phyloP scores from a whole-genome alignment of 108 stramenopile species.

The Nannochloropsis gaditana region DNA sequence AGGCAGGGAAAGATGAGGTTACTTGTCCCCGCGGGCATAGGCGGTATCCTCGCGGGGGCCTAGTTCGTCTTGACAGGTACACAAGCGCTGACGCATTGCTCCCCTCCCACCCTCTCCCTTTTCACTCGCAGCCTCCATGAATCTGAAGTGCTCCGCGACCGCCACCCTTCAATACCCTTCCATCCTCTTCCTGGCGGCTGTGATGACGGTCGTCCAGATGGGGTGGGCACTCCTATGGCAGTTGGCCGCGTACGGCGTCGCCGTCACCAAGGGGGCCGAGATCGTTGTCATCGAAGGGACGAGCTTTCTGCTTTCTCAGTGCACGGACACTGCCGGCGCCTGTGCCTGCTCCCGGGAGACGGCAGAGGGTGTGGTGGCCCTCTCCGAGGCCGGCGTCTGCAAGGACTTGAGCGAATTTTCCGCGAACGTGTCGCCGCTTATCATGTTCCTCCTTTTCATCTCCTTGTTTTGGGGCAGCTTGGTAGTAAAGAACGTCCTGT shows the following conservation, averaged over 20 bases:
- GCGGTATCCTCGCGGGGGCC: no score
- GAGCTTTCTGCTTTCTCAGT: background rate
- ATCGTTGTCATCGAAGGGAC: conserved; percentile 1
- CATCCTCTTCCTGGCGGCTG: background rate
- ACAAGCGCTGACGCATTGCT: background rate
- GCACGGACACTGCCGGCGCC: conserved; percentile 22
- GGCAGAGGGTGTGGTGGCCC: background rate
- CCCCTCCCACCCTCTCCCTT: background rate
- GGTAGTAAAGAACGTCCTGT: conserved; percentile 29
- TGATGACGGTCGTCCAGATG: conserved; percentile 27
- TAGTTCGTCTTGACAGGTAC: no score
- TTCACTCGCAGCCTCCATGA: conserved; percentile 22
- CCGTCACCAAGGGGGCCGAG: conserved; percentile 8
- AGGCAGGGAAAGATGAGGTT: background rate
- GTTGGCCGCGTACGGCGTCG: background rate
- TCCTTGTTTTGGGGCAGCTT: conserved; percentile 35
- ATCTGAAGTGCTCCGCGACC: conserved; percentile 13
- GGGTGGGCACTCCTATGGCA: background rate
- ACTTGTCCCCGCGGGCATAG: background rate
- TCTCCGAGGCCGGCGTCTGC: background rate
- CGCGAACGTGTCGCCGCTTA: background rate
- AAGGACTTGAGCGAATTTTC: conserved; percentile 21
- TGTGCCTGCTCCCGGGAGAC: background rate
- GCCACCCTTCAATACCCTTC: conserved; percentile 22
- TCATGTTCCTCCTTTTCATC: conserved; percentile 30